Conservation (phyloP, 2,329 filamentous ascomycete genomes). For the Sclerotinia nivalis region DNA sequence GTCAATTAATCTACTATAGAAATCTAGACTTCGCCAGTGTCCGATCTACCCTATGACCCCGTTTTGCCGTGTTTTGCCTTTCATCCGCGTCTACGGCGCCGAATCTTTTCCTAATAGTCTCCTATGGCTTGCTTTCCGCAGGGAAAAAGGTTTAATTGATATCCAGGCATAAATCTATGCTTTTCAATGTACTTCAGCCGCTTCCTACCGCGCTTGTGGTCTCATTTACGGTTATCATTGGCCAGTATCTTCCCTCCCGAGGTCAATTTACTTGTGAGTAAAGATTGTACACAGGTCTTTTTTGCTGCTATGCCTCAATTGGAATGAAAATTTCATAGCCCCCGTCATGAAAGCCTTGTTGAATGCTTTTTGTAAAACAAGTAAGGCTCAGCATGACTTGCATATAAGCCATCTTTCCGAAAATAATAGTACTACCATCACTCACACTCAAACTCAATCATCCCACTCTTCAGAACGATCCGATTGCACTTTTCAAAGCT, state of each 20-base stretch:
- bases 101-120: not conserved
- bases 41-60: not conserved
- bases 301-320: not conserved
- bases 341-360: not conserved
- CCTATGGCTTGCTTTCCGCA: not conserved
- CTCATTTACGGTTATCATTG: not conserved
- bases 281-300: not conserved
- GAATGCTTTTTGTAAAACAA: constrained; percentile 1
- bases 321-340: not conserved
- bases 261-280: not conserved
- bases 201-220: constrained; percentile 6
- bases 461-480: not conserved
- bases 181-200: not conserved
- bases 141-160: not conserved
- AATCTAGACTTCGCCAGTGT: not conserved
- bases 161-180: not conserved
- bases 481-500: not conserved
- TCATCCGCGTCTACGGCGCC: not conserved
- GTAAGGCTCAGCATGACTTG: not conserved
- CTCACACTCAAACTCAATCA: not conserved
- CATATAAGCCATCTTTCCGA: constrained; percentile 6
- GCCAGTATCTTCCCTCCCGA: constrained; percentile 8
- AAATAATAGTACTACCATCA: not conserved
- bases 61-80: not conserved
- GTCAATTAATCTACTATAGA: not conserved